phyloP scores from a whole-genome alignment of 495 filamentous ascomycete genomes.

The Hypoxylon subgilvum region DNA sequence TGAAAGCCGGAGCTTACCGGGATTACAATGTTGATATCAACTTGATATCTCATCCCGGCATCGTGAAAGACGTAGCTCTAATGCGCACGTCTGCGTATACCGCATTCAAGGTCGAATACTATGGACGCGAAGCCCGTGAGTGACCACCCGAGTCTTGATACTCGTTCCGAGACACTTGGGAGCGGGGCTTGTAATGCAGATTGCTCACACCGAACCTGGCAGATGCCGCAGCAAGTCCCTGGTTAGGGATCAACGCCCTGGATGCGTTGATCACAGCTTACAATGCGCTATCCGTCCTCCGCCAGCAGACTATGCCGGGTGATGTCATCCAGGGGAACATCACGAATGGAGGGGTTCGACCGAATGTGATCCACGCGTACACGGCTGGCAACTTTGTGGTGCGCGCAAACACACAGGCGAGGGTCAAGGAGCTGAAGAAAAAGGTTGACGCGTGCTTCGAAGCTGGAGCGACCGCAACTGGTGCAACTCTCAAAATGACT shows the following conservation, averaged over 20 bases:
- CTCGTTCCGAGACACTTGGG: background rate
- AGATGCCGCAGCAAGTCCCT: conserved; percentile 68
- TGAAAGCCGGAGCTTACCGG: conserved; percentile 67
- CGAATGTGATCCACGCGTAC: conserved; percentile 68
- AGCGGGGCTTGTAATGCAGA: background rate
- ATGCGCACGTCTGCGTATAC: conserved; percentile 58
- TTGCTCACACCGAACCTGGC: conserved; percentile 24
- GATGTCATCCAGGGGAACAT: conserved; percentile 67
- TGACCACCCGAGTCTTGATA: background rate
- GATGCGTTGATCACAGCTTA: conserved; percentile 68
- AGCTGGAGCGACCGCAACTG: conserved; percentile 66
- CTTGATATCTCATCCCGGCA: conserved; percentile 66
- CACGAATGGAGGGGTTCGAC: conserved; percentile 61
- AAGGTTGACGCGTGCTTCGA: conserved; percentile 65
- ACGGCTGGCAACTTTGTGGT: conserved; percentile 61
- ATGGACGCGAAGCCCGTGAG: conserved; percentile 52
- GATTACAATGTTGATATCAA: conserved; percentile 64
- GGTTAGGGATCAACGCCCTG: conserved; percentile 68
- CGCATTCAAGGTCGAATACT: conserved; percentile 57
- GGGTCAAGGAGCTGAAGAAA: conserved; percentile 54
- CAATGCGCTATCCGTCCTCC: conserved; percentile 64
- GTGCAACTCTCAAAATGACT: conserved; percentile 58
- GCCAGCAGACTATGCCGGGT: conserved; percentile 67
- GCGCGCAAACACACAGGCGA: conserved; percentile 53
- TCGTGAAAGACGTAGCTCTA: conserved; percentile 47